Conservation (phyloP, 108 stramenopile species). For the Aureococcus anophagefferens region DNA sequence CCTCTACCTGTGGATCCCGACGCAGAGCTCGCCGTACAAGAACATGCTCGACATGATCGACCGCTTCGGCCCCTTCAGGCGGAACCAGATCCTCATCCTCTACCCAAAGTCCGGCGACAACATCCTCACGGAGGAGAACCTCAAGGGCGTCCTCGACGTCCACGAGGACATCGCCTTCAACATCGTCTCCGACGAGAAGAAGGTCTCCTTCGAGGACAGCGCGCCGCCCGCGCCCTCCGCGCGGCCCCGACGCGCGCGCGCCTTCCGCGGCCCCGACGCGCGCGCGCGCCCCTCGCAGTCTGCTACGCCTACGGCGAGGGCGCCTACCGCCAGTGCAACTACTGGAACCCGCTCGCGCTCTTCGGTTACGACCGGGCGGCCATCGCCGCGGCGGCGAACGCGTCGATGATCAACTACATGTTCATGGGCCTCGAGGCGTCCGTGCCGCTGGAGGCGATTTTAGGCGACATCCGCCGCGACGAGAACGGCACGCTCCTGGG, state of each 20-base stretch:
- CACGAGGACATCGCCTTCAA: neutral
- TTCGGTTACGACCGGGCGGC: no score
- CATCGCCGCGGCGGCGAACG: no score
- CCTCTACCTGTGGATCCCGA: constrained; percentile 1
- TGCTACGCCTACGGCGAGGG: neutral
- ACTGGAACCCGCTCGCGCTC: neutral
- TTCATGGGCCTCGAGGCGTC: no score
- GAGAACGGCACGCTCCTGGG: neutral
- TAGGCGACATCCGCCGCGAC: no score
- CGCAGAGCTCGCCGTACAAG: neutral
- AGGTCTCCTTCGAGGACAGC: neutral
- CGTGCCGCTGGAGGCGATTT: no score
- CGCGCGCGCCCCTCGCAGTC: neutral
- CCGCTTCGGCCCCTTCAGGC: neutral
- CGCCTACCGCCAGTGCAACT: neutral
- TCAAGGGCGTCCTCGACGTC: neutral
- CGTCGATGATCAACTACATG: no score
- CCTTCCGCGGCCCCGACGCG: neutral
- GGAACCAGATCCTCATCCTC: neutral
- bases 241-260: neutral
- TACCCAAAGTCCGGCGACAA: neutral
- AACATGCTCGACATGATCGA: neutral
- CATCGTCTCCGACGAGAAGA: neutral
- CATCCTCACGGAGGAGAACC: neutral
- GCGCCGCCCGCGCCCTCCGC: neutral